Base-by-base conservation (phyloP, 116 monocot genomes). In the Dioscorea cayenensis region DNA sequence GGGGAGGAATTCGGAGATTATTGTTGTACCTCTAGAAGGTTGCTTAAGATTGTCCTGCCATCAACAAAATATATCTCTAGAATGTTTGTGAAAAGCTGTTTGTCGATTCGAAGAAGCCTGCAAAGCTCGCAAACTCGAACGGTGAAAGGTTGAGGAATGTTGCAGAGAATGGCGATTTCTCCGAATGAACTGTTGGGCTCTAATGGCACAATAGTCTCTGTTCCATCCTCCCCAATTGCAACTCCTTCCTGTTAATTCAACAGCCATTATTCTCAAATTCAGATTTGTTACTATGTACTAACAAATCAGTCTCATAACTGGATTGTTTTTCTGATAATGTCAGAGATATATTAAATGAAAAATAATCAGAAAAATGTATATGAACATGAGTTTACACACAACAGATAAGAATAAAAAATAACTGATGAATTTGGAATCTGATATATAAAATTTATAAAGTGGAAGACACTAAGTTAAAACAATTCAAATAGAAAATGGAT, bases 111-210 rank as follows among this genome's bases (percentile, higher is more conserved):
- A 67, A 96, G 55, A 51, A 96, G 88, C 63, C 84, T 80, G 69
- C 85, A 80, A 28, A 92, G 77, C 62, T 92, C 90, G 62, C 81
- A 78, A 43, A 92, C 96, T 49, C 84, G 82, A 62, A 96, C 73
- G 37, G 88, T 86, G 69, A 79, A 92, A 68, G 96, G 96, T 49
- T 96, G 96, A 75, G 96, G 96, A 75, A 90, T 90, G 73, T 90
- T 96, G 82, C 87, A 96, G 23, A 96, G 80, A 72, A 92, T 81
- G 59, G 96, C 83, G 77, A 92, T 82, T 73, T 96, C 96, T 75
- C 96, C 96, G 83, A 96, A 96, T 20, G 96, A 77, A 62, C 80
- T 73, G 36, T 84, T 73, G 19, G 74, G 83, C 32, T 84, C 82
- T 22, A 96, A 75, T 72, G 73, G 69, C 70, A 81, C n/a, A 49